phyloP scores from a whole-genome alignment of 495 filamentous ascomycete genomes.

The Neurospora cerealis region DNA sequence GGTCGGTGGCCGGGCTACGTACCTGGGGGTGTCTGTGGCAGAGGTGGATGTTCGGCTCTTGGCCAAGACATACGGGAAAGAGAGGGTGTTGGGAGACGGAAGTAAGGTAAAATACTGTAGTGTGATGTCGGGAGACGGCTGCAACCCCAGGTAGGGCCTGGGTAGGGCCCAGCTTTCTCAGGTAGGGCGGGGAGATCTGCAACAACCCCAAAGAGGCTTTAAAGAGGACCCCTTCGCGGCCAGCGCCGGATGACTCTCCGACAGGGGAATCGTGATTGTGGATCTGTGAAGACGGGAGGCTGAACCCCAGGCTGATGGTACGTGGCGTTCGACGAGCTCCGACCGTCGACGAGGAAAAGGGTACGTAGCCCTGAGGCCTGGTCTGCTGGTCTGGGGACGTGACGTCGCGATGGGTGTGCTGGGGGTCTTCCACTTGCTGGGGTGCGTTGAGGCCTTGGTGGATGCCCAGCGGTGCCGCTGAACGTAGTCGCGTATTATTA shows the following conservation, averaged over 20 bases:
- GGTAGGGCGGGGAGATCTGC: slow-evolving; percentile 18
- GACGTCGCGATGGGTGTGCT: background rate
- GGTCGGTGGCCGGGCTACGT: slow-evolving; percentile 14
- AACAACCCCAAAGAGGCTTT: slow-evolving; percentile 10
- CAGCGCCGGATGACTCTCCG: slow-evolving; percentile 15
- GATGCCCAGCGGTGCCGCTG: background rate
- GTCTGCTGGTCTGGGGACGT: background rate
- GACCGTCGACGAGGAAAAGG: background rate
- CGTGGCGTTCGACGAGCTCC: background rate
- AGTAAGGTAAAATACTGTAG: background rate
- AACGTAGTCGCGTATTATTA: background rate
- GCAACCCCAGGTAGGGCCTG: background rate
- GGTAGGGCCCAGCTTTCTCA: background rate
- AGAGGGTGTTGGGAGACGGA: slow-evolving; percentile 1
- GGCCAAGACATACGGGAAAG: slow-evolving; percentile 17
- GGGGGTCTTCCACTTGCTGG: background rate
- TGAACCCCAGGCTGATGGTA: slow-evolving; percentile 6
- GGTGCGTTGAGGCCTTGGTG: background rate
- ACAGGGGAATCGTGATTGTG: slow-evolving; percentile 10
- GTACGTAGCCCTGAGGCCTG: background rate
- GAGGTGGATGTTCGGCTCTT: slow-evolving; percentile 4
- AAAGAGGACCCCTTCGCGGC: slow-evolving; percentile 10
- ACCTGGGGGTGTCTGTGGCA: slow-evolving; percentile 7
- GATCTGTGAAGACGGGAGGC: slow-evolving; percentile 14
- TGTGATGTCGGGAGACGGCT: background rate